Conservation (phyloP, 2,329 filamentous ascomycete genomes). For the Bipolaris sorokiniana region DNA sequence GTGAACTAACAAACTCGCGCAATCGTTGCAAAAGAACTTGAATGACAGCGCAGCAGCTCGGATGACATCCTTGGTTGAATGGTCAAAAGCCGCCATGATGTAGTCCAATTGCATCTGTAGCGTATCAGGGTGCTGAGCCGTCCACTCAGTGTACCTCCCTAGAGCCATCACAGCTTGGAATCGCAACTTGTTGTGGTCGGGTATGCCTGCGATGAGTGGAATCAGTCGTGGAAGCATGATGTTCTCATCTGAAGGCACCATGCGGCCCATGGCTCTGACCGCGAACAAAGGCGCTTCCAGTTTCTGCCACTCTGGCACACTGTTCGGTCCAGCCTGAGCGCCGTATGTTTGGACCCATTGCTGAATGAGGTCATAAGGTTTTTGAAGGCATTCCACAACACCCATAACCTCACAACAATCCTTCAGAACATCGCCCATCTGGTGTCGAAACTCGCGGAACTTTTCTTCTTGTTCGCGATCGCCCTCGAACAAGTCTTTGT, state of each 20-base stretch:
- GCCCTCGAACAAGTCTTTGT: constrained; percentile 89
- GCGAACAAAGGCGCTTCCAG: constrained; percentile 94
- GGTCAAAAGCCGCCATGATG: constrained; percentile 90
- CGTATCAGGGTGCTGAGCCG: constrained; percentile 88
- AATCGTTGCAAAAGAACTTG: constrained; percentile 97
- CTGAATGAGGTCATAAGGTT: constrained; percentile 85
- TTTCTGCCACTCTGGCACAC: constrained; percentile 94
- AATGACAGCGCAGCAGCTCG: constrained; percentile 91
- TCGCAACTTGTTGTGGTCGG: constrained; percentile 94
- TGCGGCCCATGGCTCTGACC: constrained; percentile 93
- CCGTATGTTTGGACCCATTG: constrained; percentile 86
- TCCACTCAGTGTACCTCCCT: constrained; percentile 97
- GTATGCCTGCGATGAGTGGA: constrained; percentile 90
- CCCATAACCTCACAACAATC: constrained; percentile 97
- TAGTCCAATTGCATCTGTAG: constrained; percentile 93
- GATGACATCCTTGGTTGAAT: constrained; percentile 86
- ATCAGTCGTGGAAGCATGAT: constrained; percentile 90
- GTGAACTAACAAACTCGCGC: constrained; percentile 80
- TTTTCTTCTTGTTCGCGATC: constrained; percentile 96
- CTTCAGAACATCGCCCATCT: constrained; percentile 97
- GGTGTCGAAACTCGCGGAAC: constrained; percentile 93
- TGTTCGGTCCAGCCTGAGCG: constrained; percentile 71
- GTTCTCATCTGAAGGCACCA: constrained; percentile 89
- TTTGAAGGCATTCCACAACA: constrained; percentile 85
- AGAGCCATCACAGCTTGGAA: constrained; percentile 99